Base-by-base conservation (phyloP, 2,329 filamentous ascomycete species). In the Drechslerella coelobrocha region DNA sequence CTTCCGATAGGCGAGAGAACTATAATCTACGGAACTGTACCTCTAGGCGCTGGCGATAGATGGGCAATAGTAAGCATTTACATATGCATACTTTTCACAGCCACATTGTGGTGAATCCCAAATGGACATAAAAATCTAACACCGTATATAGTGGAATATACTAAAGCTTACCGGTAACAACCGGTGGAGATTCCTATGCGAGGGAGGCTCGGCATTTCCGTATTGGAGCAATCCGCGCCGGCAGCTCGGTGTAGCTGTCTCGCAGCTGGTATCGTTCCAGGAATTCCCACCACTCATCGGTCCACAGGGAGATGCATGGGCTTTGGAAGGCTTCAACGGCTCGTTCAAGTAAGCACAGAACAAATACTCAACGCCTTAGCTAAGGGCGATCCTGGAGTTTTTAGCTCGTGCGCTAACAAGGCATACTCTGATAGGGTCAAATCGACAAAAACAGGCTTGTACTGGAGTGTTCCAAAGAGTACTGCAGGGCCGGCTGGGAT, bases 51-150 rank as follows among this genome's bases (percentile, higher is more conserved):
- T 17, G 54, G 54, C 17, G 53, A 66, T 29, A 34, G 50, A 27
- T 26, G 56, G 23, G 45, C 26, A 12, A 53, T 56, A 12, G 63
- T 61, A 45, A 68, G 63, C n/a, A n/a, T n/a, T n/a, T n/a, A n/a
- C n/a, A n/a, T n/a, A n/a, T n/a, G n/a, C n/a, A n/a, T n/a, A n/a
- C n/a, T n/a, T n/a, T n/a, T n/a, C n/a, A n/a, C n/a, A n/a, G n/a
- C n/a, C n/a, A n/a, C n/a, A n/a, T n/a, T n/a, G n/a, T n/a, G n/a
- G n/a, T n/a, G n/a, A n/a, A n/a, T n/a, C n/a, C n/a, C n/a, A n/a
- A n/a, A n/a, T n/a, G n/a, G n/a, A n/a, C n/a, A n/a, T n/a, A n/a
- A n/a, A n/a, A n/a, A n/a, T n/a, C n/a, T n/a, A n/a, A n/a, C n/a
- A 50, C 7, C 3, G 9, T 5, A 31, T 26, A 10, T 52, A 65